Percentiles rank a stretch among this genome's conserved stretches.
phyloP scores from a whole-genome alignment of 2,329 filamentous ascomycete genomes.

The Fusarium beomiforme region DNA sequence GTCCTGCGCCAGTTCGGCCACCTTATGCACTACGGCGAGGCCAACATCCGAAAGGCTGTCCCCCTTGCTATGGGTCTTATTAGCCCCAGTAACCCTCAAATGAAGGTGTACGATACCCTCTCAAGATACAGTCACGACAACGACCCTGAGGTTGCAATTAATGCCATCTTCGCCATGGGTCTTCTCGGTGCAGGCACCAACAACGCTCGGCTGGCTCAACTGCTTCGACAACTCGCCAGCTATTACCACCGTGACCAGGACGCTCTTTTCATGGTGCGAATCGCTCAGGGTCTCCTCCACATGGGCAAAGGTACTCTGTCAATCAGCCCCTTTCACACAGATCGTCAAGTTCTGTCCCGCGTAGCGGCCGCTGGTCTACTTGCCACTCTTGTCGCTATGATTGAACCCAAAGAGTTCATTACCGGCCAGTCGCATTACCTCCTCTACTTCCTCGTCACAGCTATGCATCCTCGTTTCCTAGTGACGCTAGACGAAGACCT shows the following conservation, averaged over 20 bases:
- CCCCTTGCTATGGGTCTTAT: constrained; percentile 96
- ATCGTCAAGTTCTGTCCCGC: constrained; percentile 92
- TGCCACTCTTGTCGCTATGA: constrained; percentile 90
- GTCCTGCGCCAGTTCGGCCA: constrained; percentile 96
- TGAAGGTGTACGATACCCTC: constrained; percentile 99
- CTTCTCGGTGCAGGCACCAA: constrained; percentile 96
- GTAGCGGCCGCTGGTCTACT: constrained; percentile 91
- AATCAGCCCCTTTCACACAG: constrained; percentile 98
- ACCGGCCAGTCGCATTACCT: constrained; percentile 82
- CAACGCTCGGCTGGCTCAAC: constrained; percentile 94
- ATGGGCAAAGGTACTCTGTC: constrained; percentile 99
- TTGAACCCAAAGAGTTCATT: constrained; percentile 90
- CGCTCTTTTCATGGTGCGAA: constrained; percentile 98
- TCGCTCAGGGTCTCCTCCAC: constrained; percentile 95
- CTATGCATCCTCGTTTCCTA: constrained; percentile 96
- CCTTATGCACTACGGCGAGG: constrained; percentile 98
- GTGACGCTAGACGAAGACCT: constrained; percentile 95
- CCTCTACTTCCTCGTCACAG: constrained; percentile 95
- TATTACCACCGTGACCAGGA: constrained; percentile 99
- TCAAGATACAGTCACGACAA: constrained; percentile 99
- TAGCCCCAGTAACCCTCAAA: constrained; percentile 97
- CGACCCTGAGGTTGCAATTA: constrained; percentile 97
- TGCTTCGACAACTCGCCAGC: constrained; percentile 92
- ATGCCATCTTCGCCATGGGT: constrained; percentile 99
- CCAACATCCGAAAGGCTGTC: constrained; percentile 96